Percentiles rank a stretch among this genome's conserved stretches.
Evolutionary conservation across 1,139 yeast species (phyloP).

Genomic region (Magnusiomyces paraingens): DNA sequence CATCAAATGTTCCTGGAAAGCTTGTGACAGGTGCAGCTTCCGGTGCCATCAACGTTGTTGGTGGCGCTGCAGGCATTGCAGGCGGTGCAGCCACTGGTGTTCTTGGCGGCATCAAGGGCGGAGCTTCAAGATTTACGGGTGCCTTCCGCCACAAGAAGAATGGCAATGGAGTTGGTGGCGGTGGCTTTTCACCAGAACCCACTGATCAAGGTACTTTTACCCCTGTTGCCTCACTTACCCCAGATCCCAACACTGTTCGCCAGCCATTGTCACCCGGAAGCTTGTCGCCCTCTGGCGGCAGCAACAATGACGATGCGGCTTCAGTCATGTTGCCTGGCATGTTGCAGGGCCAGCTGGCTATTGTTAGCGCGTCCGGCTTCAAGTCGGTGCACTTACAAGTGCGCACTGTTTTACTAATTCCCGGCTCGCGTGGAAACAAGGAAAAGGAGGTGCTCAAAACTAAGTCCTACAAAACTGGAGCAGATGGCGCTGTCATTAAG

Average conservation of each 20-base stretch:
- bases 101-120: constrained; percentile 21
- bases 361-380: constrained; percentile 28
- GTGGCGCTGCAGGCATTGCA: constrained; percentile 40
- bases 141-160: constrained; percentile 18
- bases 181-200: constrained; percentile 11
- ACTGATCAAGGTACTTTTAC: too few relatives aligned
- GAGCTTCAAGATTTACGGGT: constrained; percentile 11
- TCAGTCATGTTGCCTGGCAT: constrained; percentile 17
- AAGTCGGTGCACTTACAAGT: constrained; percentile 28
- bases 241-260: neutral
- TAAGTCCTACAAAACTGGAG: constrained; percentile 44
- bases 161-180: constrained; percentile 21
- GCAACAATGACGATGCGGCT: constrained; percentile 18
- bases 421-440: constrained; percentile 20
- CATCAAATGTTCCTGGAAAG: constrained; percentile 21
- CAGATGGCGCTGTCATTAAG: constrained; percentile 42
- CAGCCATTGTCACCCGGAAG: constrained; percentile 3
- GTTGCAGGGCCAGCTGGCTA: constrained; percentile 25
- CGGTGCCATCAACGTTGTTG: constrained; percentile 37
- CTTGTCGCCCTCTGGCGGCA: constrained; percentile 11
- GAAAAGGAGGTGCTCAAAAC: constrained; percentile 61
- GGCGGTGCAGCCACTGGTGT: constrained; percentile 30
- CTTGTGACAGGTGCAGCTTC: constrained; percentile 29
- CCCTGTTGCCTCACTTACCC: neutral
- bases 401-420: constrained; percentile 24